These are phyloP conservation scores for Sanghuangporus weigelae DNA, from an alignment of 1,284 basidiomycete species.

Conservation along the genomic window DNA sequence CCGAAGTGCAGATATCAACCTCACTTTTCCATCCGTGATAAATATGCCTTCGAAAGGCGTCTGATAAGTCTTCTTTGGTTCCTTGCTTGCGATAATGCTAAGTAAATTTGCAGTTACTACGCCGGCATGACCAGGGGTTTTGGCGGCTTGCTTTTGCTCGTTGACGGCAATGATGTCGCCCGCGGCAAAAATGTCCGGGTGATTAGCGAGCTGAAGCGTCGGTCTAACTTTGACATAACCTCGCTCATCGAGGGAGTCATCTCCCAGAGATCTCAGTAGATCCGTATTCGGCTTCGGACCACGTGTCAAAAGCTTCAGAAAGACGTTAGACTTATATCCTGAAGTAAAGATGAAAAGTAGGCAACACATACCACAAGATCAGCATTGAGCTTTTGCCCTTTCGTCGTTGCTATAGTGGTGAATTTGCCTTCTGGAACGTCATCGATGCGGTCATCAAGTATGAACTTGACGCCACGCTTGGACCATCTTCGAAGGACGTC, in stretches of 20 bases:
- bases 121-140: constrained; percentile 37
- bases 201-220: constrained; percentile 43
- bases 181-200: constrained; percentile 49
- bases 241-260: constrained; percentile 33
- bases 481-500: constrained; percentile 37
- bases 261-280: constrained; percentile 40
- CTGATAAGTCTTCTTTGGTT: constrained; percentile 40
- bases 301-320: constrained; percentile 39
- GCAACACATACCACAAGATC: constrained; percentile 49
- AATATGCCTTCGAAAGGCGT: constrained; percentile 48
- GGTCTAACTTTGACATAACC: constrained; percentile 45
- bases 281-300: constrained; percentile 47
- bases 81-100: constrained; percentile 34
- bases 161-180: constrained; percentile 56
- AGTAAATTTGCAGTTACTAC: constrained; percentile 45
- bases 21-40: constrained; percentile 55
- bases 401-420: constrained; percentile 42
- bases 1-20: neutral
- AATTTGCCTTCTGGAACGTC: constrained; percentile 32
- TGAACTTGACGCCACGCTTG: constrained; percentile 42
- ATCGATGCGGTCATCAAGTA: constrained; percentile 53
- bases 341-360: neutral
- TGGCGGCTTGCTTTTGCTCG: constrained; percentile 56
- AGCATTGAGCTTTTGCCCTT: constrained; percentile 46
- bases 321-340: constrained; percentile 6